Evolutionary conservation across 352 stramenopile genomes (phyloP).

Genomic region (Globisporangium splendens): DNA sequence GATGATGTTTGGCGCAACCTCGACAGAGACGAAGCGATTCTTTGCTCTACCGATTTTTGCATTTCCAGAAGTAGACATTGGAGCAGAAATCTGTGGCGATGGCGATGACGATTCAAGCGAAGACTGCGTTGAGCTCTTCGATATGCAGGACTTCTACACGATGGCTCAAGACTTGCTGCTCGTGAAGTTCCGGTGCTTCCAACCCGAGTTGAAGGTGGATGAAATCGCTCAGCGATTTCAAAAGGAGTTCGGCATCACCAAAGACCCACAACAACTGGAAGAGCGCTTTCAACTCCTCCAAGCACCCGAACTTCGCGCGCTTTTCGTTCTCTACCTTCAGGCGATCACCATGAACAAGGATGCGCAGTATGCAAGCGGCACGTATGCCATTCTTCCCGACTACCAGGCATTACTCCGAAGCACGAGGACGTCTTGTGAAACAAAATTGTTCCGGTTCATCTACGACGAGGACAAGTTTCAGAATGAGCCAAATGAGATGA

Average conservation of each 20-base stretch:
- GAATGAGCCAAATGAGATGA: constrained; percentile 35
- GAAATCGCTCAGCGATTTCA: constrained; percentile 42
- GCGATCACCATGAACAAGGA: constrained; percentile 36
- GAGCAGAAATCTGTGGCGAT: constrained; percentile 16
- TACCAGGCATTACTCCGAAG: constrained; percentile 50
- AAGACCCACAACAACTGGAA: constrained; percentile 33
- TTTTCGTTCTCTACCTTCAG: constrained; percentile 57
- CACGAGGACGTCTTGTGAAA: constrained; percentile 53
- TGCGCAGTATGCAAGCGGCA: constrained; percentile 18
- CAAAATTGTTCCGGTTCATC: constrained; percentile 56
- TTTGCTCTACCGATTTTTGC: constrained; percentile 24
- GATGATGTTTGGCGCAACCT: constrained; percentile 3
- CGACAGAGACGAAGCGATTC: background rate
- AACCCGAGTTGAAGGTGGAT: constrained; percentile 31
- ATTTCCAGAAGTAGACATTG: constrained; percentile 23
- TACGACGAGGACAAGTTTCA: constrained; percentile 61
- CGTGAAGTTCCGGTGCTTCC: constrained; percentile 55
- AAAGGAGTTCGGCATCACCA: constrained; percentile 35
- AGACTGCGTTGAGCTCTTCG: constrained; percentile 38
- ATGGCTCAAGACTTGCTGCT: constrained; percentile 60
- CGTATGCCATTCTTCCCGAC: constrained; percentile 33
- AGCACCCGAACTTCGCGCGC: constrained; percentile 24
- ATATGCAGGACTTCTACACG: constrained; percentile 34
- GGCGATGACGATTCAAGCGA: constrained; percentile 20
- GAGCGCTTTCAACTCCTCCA: constrained; percentile 37